Base-by-base conservation (phyloP, 2,329 filamentous ascomycete species). In the Triangularia setosa region DNA sequence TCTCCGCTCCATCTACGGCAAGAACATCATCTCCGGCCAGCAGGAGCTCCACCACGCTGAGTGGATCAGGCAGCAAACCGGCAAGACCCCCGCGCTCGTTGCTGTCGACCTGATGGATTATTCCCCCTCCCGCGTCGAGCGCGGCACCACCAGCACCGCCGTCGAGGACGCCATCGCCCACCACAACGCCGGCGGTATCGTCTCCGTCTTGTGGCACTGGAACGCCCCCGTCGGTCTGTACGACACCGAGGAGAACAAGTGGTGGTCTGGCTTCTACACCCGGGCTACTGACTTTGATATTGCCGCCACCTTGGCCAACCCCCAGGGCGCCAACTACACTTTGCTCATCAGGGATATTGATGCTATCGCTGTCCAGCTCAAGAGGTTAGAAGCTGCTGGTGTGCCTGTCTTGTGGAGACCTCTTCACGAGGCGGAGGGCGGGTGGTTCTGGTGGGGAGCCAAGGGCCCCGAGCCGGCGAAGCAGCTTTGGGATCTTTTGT, bases 361-460 rank as follows among this genome's bases (percentile, higher is more conserved):
- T 58, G 78, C 79, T 27, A 80, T 83, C 60, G 80, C 80, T 2
- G 74, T 75, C 5, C 75, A 83, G 70, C 75, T 83, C 4, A 77
- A 79, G 72, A 73, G 77, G 23, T 73, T 83, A 3, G 73, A 79
- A 61, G 67, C 71, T 9, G 79, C 79, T 3, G 75, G 75, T n/a
- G 75, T 82, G 1, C 79, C 81, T 1, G 75, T 83, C 5, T 75
- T 83, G 11, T 83, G 75, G 69, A 73, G 81, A 1, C 80, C 80
- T 4, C 71, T 83, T 27, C 81, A 83, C 70, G 81, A 83, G 69
- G 81, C 81, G 7, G 81, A 83, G 65, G 80, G 80, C 1, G 74
- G 61, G 0, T 83, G 81, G 81, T 83, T 83, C 74, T 83, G 81
- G 80, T 83, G 81, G 81, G 81, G 80, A 6, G 80, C 80, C 0